phyloP scores from a whole-genome alignment of 768 basidiomycete genomes.

The Mycena polygramma region DNA sequence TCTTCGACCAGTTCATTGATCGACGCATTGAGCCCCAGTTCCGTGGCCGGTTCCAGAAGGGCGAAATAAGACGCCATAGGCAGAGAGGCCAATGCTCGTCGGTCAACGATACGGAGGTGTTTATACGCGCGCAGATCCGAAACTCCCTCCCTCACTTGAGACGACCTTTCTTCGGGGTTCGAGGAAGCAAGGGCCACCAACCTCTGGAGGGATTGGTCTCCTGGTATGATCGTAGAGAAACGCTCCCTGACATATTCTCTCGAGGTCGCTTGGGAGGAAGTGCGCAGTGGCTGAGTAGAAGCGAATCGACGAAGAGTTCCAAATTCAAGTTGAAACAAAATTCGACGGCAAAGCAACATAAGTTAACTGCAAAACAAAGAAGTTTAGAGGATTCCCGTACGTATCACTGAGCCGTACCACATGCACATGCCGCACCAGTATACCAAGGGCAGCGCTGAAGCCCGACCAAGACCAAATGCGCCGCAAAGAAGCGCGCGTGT shows the following conservation, averaged over 20 bases:
- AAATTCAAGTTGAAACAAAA: conserved; percentile 62
- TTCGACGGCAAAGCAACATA: conserved; percentile 82
- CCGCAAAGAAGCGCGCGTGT: background rate
- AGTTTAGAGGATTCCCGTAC: background rate
- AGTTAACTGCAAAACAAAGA: conserved; percentile 61
- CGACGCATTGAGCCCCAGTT: conserved; percentile 31
- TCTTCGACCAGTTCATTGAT: conserved; percentile 43
- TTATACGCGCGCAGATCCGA: conserved; percentile 28
- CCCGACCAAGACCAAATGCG: background rate
- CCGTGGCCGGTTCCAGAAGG: conserved; percentile 31
- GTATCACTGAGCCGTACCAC: conserved; percentile 56
- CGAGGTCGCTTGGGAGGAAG: conserved; percentile 34
- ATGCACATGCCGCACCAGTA: conserved; percentile 70
- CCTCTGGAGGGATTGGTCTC: conserved; percentile 1
- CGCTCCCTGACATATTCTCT: conserved; percentile 9
- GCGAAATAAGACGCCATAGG: conserved; percentile 22
- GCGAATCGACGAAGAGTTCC: conserved; percentile 38
- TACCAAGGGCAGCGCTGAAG: conserved; percentile 23
- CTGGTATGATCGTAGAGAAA: no score
- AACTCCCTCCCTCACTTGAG: conserved; percentile 16
- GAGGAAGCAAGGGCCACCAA: conserved; percentile 5
- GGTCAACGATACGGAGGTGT: conserved; percentile 30
- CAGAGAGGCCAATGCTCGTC: conserved; percentile 24
- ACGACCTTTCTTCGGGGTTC: conserved; percentile 10
- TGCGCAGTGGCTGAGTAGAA: conserved; percentile 20